A percentile compares a stretch with the other conserved stretches of the same genome.
phyloP scores from a whole-genome alignment of 176 grass and related monocot species.

The Stipa capillata region DNA sequence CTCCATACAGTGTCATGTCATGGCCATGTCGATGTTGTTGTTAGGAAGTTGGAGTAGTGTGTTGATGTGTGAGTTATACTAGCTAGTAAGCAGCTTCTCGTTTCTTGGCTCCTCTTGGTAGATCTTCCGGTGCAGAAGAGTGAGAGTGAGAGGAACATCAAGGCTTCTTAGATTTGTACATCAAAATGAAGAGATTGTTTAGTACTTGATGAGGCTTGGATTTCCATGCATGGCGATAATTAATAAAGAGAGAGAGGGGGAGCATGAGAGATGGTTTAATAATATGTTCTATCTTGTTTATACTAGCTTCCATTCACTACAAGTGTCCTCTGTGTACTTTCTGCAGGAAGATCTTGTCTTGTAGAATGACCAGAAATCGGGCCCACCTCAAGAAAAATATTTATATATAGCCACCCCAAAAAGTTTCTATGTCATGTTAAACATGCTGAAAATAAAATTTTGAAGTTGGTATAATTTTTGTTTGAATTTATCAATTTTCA shows the following conservation, averaged over 20 bases:
- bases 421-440: neutral
- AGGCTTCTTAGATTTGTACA: neutral
- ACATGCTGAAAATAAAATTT: neutral
- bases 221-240: slow-evolving; percentile 4
- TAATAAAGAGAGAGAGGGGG: neutral
- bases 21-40: slow-evolving; percentile 2
- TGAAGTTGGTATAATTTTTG: neutral
- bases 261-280: neutral
- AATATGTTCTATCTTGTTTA: neutral
- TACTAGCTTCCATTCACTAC: neutral
- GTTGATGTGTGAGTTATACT: neutral
- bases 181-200: neutral
- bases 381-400: neutral
- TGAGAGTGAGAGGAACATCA: slow-evolving; percentile 9
- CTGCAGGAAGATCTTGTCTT: slow-evolving; percentile 6
- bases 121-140: slow-evolving; percentile 14
- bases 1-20: neutral
- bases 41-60: neutral
- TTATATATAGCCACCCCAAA: neutral
- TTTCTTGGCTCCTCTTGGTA: slow-evolving; percentile 4
- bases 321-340: slow-evolving; percentile 15
- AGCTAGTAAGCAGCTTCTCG: neutral
- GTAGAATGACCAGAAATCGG: neutral
- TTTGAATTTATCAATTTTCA: too few species aligned
- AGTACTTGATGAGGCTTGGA: neutral